Percentiles rank a stretch among this genome's conserved stretches.
Evolutionary conservation across 2,329 filamentous ascomycete species (phyloP).

Genomic region (Trichoderma sp.): DNA sequence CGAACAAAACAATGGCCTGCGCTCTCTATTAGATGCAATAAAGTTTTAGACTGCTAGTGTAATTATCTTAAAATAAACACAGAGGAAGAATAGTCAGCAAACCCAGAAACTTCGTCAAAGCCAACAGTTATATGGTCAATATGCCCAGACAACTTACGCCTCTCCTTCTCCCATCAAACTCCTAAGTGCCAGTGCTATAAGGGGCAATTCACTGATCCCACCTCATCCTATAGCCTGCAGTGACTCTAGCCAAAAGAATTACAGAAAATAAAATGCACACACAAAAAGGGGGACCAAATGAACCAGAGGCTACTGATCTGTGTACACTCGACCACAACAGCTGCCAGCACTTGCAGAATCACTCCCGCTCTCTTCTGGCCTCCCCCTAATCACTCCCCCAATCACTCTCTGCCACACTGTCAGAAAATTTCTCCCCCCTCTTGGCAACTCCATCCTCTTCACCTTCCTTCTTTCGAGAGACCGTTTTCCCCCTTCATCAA

Average conservation of each 20-base stretch:
- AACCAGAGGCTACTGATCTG: not conserved
- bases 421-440: not conserved
- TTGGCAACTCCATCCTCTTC: not conserved
- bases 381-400: not conserved
- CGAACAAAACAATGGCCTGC: not conserved
- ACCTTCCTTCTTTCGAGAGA: not conserved
- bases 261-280: not conserved
- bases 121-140: not conserved
- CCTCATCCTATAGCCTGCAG: not conserved
- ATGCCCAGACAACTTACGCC: not conserved
- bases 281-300: not conserved
- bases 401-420: not conserved
- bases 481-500: not conserved
- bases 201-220: not conserved
- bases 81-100: no score
- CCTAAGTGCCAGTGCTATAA: not conserved
- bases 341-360: slow-evolving; percentile 1
- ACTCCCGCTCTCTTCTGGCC: not conserved
- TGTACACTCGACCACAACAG: not conserved
- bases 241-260: not conserved
- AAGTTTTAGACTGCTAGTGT: no score
- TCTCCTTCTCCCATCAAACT: not conserved
- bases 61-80: not conserved
- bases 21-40: not conserved
- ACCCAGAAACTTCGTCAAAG: not conserved